Conservation (phyloP, 805 yeast species). For the Saccharomycopsis amapae region DNA sequence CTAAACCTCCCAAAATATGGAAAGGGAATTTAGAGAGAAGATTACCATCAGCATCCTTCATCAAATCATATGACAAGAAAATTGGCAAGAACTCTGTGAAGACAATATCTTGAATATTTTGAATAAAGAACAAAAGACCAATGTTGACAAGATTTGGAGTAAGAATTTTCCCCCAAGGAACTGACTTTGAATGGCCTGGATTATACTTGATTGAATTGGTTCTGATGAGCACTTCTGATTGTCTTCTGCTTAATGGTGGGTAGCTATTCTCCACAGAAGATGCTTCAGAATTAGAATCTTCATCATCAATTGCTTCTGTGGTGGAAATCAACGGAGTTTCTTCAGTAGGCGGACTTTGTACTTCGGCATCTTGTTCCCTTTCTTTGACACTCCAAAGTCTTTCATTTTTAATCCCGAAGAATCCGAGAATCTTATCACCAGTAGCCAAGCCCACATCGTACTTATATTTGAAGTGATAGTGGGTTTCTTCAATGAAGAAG, state of each 20-base stretch:
- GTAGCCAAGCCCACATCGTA: slow-evolving; percentile 40
- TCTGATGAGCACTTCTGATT: slow-evolving; percentile 29
- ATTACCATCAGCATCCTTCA: slow-evolving; percentile 23
- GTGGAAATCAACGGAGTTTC: too few relatives aligned
- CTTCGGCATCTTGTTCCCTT: too few relatives aligned
- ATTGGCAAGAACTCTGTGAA: slow-evolving; percentile 52
- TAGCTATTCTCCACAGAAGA: too few relatives aligned
- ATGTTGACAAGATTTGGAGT: slow-evolving; percentile 34
- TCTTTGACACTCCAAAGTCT: too few relatives aligned
- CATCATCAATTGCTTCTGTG: too few relatives aligned
- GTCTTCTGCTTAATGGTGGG: slow-evolving; percentile 30
- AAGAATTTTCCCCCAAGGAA: slow-evolving; percentile 28
- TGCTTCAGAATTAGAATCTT: too few relatives aligned
- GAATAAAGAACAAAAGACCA: too few relatives aligned
- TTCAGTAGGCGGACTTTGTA: too few relatives aligned
- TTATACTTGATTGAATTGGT: slow-evolving; percentile 29
- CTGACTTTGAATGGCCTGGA: slow-evolving; percentile 11
- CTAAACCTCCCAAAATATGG: slow-evolving; percentile 46
- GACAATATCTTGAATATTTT: slow-evolving; percentile 42
- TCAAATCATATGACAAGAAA: slow-evolving; percentile 37
- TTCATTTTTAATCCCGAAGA: slow-evolving; percentile 23
- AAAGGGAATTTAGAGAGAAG: slow-evolving; percentile 39
- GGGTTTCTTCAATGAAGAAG: slow-evolving; percentile 50
- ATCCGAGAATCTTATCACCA: slow-evolving; percentile 32
- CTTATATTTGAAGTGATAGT: slow-evolving; percentile 32